Base-by-base conservation (phyloP, 1,284 basidiomycete genomes). In the Tilletia caries region DNA sequence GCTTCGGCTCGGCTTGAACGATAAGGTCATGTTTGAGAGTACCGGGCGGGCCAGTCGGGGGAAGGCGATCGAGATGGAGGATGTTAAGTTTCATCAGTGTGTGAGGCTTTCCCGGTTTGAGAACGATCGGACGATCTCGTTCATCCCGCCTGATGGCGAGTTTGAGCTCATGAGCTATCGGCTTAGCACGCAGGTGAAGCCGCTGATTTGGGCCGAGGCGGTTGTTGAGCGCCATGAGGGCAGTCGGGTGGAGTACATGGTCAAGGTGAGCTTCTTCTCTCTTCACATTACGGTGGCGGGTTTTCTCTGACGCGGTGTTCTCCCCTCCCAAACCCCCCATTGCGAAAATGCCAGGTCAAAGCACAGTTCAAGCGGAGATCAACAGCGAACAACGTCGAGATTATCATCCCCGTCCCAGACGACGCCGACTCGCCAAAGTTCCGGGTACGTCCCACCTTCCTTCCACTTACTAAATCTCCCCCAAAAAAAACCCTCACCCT, bases 71-170 rank as follows among this genome's bases (percentile, higher is more conserved):
- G 64, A 68, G 43, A 65, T 60, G 67, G 96, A 99, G 84, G 96
- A 98, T 82, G 93, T 98, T 85, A 98, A 97, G 84, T 99, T 99
- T 86, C 96, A 99, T 83, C 96, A 99, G 87, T 99, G 96, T 82
- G 96, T 98, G 18, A 92, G 96, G n/a, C 87, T 99, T n/a, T 92
- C 94, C 6, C 89, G 95, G 18, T 99, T 99, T 83, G 96, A 99
- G 82, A 98, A 97, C 84, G 96, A 99, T 86, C 90, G 96, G 70
- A 98, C 95, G 1, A 99, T 98, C 83, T 93, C 92, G 32, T 99
- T 99, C 85, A 99, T 98, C 80, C 96, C 96, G 0, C 96, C 96
- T 1, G 96, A 98, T 82, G 96, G 96, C 76, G 95, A 98, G 84
- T 98, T 98, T 79, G 95, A 98, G 84, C 88, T 98, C 73, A 98